Base-by-base conservation (phyloP, 805 yeast species). In the Candida oleophila region DNA sequence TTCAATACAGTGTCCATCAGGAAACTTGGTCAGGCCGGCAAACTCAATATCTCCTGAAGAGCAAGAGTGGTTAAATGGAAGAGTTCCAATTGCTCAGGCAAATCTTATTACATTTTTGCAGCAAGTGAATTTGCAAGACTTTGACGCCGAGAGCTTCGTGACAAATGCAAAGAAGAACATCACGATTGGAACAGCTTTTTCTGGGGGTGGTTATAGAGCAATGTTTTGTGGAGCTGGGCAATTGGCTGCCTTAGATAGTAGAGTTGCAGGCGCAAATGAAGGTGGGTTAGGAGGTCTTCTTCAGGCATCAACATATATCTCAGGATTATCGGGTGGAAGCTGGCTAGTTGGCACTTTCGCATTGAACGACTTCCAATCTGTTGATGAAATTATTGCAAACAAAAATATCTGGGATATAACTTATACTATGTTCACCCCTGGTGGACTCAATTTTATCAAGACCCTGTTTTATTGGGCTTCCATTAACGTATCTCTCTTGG, bases 351-450 rank as follows among this genome's bases (percentile, higher is more conserved):
- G 70, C 9, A 46, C 66, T 1, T 38, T 71, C 28, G 70, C 60
- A n/a, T 51, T 70, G 43, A 72, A 71, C 46, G 57, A 70, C 50
- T 72, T 66, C 63, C 55, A 62, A 4, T 56, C 69, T 1, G 68
- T 69, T 9, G 63, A 47, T 4, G 65, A 66, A 34, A 60, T 70
- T 18, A 9, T 67, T 15, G 45, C 52, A 15, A 60, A 57, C 4
- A 47, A 55, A 8, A 46, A 51, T 12, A 74, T 87, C 46, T 89
- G 96, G 96, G 80, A 88, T 54, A 71, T 89, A 44, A 73, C 73
- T 11, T 69, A 82, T 53, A 73, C 83, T 3, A 81, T 89, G 37
- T 62, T 82, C 54, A 71, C 76, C 49, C 83, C 87, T 12, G 83
- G 80, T 51, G 92, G 94, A 1, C 54, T 74, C 53, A 79, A 85